Evolutionary conservation across 208 protist genomes (phyloP).

Genomic region (Polymyxa betae): DNA sequence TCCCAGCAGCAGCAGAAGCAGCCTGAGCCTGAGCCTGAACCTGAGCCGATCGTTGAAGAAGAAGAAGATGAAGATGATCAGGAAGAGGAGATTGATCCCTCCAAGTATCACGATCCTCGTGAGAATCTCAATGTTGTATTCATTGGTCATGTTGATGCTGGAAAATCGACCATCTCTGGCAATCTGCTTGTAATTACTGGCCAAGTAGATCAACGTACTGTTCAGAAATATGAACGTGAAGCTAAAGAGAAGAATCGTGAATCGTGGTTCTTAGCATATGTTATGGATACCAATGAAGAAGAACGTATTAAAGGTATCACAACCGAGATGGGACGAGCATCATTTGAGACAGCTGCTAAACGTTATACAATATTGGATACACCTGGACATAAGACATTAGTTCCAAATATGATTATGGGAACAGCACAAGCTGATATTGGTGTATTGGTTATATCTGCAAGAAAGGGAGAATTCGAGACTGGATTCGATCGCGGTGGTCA

Average conservation of each 20-base stretch:
- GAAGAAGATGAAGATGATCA: constrained; percentile 48
- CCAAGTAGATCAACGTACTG: constrained; percentile 89
- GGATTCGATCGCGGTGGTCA: constrained; percentile 98
- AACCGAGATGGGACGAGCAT: constrained; percentile 89
- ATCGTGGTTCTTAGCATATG: constrained; percentile 92
- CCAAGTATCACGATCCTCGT: constrained; percentile 51
- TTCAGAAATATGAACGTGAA: constrained; percentile 97
- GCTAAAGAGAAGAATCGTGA: constrained; percentile 93
- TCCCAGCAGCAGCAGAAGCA: not conserved
- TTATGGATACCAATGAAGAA: constrained; percentile 97
- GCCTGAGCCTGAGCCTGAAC: not conserved
- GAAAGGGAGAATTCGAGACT: constrained; percentile 91
- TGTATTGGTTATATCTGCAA: constrained; percentile 96
- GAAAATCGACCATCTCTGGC: constrained; percentile 97
- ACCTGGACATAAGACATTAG: constrained; percentile 97
- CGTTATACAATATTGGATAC: constrained; percentile 97
- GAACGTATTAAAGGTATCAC: constrained; percentile 98
- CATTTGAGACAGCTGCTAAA: constrained; percentile 92
- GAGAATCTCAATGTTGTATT: constrained; percentile 94
- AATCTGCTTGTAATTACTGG: constrained; percentile 83
- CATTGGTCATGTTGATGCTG: constrained; percentile 98
- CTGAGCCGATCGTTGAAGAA: not conserved
- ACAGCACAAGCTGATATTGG: constrained; percentile 96
- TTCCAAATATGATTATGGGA: constrained; percentile 98
- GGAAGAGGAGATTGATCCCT: not conserved